Base-by-base conservation (phyloP, 768 basidiomycete genomes). In the Paxillus ammoniavirescens region DNA sequence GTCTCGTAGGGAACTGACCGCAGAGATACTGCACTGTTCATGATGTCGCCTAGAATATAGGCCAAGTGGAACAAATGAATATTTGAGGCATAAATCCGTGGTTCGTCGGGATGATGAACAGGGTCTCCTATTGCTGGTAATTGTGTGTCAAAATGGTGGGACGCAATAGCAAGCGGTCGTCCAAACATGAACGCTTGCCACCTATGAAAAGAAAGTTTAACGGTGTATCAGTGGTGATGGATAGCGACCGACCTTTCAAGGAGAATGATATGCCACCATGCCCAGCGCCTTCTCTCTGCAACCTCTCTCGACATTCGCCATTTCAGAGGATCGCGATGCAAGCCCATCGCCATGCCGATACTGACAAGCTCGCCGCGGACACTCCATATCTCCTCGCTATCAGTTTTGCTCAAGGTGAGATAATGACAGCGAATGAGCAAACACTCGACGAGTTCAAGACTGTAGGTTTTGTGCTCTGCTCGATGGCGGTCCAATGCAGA, bases 141-240 rank as follows among this genome's bases (percentile, higher is more conserved):
- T 58, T 82, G 84, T 0, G 90, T 92, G 66, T 92, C 89, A 65
- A 89, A 93, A 68, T 91, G 90, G 65, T 91, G 86, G 4, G 89
- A 85, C 4, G 87, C 83, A 52, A 93, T 84, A 28, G 79, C 74
- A 33, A 88, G 72, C 3, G 91, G 91, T 18, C 91, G 78, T 14
- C 91, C 91, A 66, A 93, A 89, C 79, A 91, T 80, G 71, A 93
- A 92, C 0, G 89, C 87, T 65, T 92, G 89, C 91, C 91, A 93
- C 58, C 89, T 90, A 59, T 17, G 63, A 8, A 17, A 43, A 40
- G 54, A 35, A 40, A 9, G 47, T 54, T 58, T 49, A 53, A 46
- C 28, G 35, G 43, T n/a, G 57, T 49, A 50, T 10, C 9, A 33
- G 8, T 5, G 33, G 5, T 33, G 52, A 58, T 53, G 41, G 13